These are phyloP conservation scores for Saraca asoca DNA, from an alignment of 331 rosid species.

Conservation along the genomic window DNA sequence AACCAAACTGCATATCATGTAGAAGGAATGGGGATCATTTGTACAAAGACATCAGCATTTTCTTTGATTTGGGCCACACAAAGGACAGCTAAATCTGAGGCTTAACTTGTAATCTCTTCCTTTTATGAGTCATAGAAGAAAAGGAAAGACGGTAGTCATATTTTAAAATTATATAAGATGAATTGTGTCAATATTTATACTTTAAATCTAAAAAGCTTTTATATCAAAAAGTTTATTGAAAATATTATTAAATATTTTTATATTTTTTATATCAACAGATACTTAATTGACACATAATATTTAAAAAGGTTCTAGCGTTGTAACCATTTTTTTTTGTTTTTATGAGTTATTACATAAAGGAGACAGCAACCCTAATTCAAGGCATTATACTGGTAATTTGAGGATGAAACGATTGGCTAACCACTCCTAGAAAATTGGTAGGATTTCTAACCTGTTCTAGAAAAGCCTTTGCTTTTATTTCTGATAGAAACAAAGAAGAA, in stretches of 20 bases:
- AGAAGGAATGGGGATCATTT: slow-evolving; percentile 30
- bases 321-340: no score
- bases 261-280: no score
- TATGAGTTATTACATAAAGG: neutral
- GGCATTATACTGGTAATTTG: slow-evolving; percentile 23
- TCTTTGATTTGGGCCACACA: slow-evolving; percentile 31
- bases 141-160: no score
- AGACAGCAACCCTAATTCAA: slow-evolving; percentile 36
- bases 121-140: no score
- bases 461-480: slow-evolving; percentile 1
- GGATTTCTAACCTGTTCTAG: slow-evolving; percentile 31
- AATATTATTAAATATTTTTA: no score
- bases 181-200: no score
- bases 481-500: slow-evolving; percentile 28
- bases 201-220: no score
- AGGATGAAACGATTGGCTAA: slow-evolving; percentile 35
- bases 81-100: slow-evolving; percentile 40
- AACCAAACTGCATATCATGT: slow-evolving; percentile 42
- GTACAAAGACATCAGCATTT: slow-evolving; percentile 15
- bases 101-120: neutral
- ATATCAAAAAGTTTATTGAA: no score
- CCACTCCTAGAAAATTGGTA: slow-evolving; percentile 44
- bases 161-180: no score
- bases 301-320: no score
- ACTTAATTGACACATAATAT: no score